phyloP scores from a whole-genome alignment of 2,329 filamentous ascomycete species.

The Akanthomyces muscarius region DNA sequence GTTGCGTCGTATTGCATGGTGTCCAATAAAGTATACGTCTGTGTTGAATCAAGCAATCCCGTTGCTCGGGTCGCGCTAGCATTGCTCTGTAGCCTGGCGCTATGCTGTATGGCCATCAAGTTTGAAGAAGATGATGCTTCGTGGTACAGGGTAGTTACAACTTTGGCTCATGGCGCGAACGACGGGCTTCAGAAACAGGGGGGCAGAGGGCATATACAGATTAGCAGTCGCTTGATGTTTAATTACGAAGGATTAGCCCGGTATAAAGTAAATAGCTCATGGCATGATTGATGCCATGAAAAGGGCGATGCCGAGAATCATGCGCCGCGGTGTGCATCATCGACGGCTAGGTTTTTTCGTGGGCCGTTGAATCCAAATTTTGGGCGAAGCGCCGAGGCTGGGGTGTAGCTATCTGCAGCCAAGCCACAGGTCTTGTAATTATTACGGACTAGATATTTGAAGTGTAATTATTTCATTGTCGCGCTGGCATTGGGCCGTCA shows the following conservation, averaged over 20 bases:
- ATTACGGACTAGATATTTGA: not conserved
- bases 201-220: not conserved
- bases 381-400: not conserved
- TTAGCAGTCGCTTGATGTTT: not conserved
- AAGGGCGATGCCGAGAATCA: not conserved
- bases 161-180: not conserved
- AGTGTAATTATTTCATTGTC: not conserved
- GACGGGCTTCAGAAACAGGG: not conserved
- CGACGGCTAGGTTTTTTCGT: too few relatives aligned
- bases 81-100: too few relatives aligned
- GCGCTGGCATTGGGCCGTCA: not conserved
- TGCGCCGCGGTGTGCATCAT: not conserved
- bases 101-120: not conserved
- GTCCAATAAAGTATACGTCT: too few relatives aligned
- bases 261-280: not conserved
- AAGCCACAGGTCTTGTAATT: not conserved
- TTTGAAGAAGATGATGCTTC: not conserved
- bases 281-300: not conserved
- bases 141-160: not conserved
- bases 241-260: not conserved
- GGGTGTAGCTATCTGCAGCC: too few relatives aligned
- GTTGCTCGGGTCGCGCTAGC: too few relatives aligned
- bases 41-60: too few relatives aligned
- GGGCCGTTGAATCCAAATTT: not conserved
- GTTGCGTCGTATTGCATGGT: too few relatives aligned